Base-by-base conservation (phyloP, 2,329 filamentous ascomycete species). In the Verticillium albo-atrum region DNA sequence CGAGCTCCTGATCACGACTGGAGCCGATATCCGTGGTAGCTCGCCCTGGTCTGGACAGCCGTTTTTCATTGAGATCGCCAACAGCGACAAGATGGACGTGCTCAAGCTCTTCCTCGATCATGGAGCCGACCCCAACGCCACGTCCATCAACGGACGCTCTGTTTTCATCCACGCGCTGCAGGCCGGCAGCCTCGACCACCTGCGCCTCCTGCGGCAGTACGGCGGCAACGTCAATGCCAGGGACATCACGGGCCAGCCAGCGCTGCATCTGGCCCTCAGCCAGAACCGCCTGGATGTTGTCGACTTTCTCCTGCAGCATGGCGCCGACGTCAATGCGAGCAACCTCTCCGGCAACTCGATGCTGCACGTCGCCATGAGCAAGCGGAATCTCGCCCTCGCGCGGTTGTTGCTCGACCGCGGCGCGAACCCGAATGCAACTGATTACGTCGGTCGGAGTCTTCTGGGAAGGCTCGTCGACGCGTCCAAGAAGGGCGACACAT, bases 91-190 rank as follows among this genome's bases (percentile, higher is more conserved):
- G 1, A 53, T 64, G 26, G 58, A 62, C 14, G 58, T 62, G 28
- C 53, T 68, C 35, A 59, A 58, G 17, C 57, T 69, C 23, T 62
- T 74, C 55, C 64, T 74, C 12, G 62, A 68, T 12, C 65, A 64
- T 28, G 77, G 77, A 6, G 78, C 78, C n/a, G 67, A 70, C 5
- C 57, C 68, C 1, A 70, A 69, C 14, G 64, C 68, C 0, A 65
- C 58, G 3, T 70, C 74, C 27, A 58, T 71, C 7, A 68, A 64
- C 2, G 72, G 73, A 1, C 68, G 63, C n/a, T 67, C 68, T 0
- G 54, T 74, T 9, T 62, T 75, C 1, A 64, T 66, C 1, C 59
- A 73, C 14, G 74, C 73, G 0, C 58, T 68, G 6, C 62, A 65
- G 20, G 61, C 57, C 10, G 61, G 62, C 17, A 61, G 58, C n/a